Percentiles rank a stretch among this genome's conserved stretches.
These are phyloP conservation scores for Omphalotus olearius DNA, from an alignment of 1,284 basidiomycete species.

Conservation along the genomic window DNA sequence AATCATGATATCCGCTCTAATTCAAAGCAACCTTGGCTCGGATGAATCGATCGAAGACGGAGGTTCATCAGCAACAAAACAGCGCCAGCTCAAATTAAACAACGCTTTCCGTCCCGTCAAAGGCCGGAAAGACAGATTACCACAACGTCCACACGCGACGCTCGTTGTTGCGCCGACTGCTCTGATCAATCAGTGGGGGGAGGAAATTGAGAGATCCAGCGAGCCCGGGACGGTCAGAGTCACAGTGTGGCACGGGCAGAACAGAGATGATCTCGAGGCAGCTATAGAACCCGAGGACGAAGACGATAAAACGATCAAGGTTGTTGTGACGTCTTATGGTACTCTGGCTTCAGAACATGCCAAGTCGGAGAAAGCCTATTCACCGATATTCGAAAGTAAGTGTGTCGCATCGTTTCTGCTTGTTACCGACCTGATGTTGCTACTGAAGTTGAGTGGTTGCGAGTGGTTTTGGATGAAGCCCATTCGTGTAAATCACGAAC, in stretches of 20 bases:
- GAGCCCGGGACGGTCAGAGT: conserved; percentile 66
- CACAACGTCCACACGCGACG: conserved; percentile 58
- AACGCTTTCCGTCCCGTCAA: conserved; percentile 48
- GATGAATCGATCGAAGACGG: conserved; percentile 31
- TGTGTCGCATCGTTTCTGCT: conserved; percentile 10
- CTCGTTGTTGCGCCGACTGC: conserved; percentile 93
- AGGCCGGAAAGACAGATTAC: conserved; percentile 26
- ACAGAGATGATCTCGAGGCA: conserved; percentile 69
- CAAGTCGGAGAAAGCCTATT: conserved; percentile 54
- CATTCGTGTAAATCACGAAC: conserved; percentile 93
- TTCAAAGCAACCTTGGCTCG: conserved; percentile 71
- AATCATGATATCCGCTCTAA: conserved; percentile 90
- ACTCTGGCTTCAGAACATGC: conserved; percentile 81
- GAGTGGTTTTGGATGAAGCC: conserved; percentile 85
- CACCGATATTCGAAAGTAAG: conserved; percentile 74
- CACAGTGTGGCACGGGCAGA: conserved; percentile 85
- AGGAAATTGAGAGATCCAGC: conserved; percentile 78
- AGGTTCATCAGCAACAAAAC: conserved; percentile 31
- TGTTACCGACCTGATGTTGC: background rate
- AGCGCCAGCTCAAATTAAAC: conserved; percentile 60
- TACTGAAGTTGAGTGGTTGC: conserved; percentile 68
- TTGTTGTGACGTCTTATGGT: conserved; percentile 91
- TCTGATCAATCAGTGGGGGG: conserved; percentile 86
- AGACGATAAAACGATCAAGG: conserved; percentile 49
- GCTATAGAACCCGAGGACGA: conserved; percentile 51